These are phyloP conservation scores for Citrus cavaleriei DNA, from an alignment of 345 rosid genomes.

Conservation along the genomic window DNA sequence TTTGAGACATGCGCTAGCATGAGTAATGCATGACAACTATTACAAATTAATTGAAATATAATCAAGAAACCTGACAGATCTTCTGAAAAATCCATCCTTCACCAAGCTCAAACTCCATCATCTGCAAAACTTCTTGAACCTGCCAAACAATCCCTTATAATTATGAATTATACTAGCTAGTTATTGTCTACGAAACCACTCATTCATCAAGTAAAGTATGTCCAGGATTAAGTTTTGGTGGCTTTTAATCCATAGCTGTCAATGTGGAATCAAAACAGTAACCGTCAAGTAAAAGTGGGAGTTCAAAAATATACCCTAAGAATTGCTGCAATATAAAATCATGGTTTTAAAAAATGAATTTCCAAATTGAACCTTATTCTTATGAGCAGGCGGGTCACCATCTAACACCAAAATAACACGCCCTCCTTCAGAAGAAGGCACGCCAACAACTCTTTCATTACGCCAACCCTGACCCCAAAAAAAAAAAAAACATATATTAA, in stretches of 20 bases:
- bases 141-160: conserved; percentile 18
- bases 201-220: not conserved
- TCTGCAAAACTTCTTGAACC: conserved; percentile 72
- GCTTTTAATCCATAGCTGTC: too few relatives aligned
- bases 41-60: not conserved
- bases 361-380: conserved; percentile 53
- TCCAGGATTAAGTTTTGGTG: too few relatives aligned
- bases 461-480: conserved; percentile 49
- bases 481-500: conserved; percentile 5
- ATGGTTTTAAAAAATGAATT: not conserved
- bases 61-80: conserved; percentile 54
- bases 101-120: conserved; percentile 85
- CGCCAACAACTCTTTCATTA: conserved; percentile 49
- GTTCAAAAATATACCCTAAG: not conserved
- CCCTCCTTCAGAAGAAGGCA: conserved; percentile 28
- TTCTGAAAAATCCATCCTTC: conserved; percentile 76
- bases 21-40: not conserved
- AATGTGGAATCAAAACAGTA: too few relatives aligned
- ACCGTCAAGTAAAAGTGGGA: too few relatives aligned
- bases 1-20: not conserved
- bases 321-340: not conserved
- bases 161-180: not conserved
- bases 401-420: conserved; percentile 56
- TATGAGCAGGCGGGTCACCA: conserved; percentile 50
- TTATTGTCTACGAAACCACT: not conserved